Conservation (phyloP, 169 alveolate genomes). For the Hepatocystis sp. region DNA sequence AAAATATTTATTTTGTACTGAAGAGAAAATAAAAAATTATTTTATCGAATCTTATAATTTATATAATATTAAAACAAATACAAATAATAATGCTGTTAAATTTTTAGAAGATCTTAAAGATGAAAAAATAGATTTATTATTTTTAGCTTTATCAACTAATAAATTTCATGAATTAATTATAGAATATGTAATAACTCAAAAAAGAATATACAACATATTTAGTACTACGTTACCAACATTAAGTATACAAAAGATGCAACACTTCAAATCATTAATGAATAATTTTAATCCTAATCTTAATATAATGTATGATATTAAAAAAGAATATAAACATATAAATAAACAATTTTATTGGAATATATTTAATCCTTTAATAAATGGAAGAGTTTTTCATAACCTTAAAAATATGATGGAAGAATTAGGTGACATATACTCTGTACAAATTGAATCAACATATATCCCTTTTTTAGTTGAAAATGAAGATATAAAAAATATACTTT, state of each 20-base stretch:
- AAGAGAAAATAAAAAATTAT: slow-evolving; percentile 29
- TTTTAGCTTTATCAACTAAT: slow-evolving; percentile 47
- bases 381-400: slow-evolving; percentile 46
- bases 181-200: slow-evolving; percentile 53
- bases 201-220: slow-evolving; percentile 27
- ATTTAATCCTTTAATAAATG: slow-evolving; percentile 40
- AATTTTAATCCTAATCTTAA: slow-evolving; percentile 26
- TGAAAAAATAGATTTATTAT: slow-evolving; percentile 33
- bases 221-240: slow-evolving; percentile 58
- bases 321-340: slow-evolving; percentile 37
- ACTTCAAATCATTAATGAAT: slow-evolving; percentile 14
- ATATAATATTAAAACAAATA: slow-evolving; percentile 25
- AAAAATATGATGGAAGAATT: slow-evolving; percentile 27
- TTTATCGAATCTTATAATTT: slow-evolving; percentile 33
- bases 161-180: slow-evolving; percentile 30
- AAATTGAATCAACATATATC: slow-evolving; percentile 50
- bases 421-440: slow-evolving; percentile 51
- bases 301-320: slow-evolving; percentile 49
- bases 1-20: slow-evolving; percentile 51
- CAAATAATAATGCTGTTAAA: slow-evolving; percentile 12
- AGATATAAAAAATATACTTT: slow-evolving; percentile 23
- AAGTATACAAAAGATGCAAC: slow-evolving; percentile 9
- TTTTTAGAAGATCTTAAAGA: slow-evolving; percentile 22
- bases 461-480: slow-evolving; percentile 54
- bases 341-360: slow-evolving; percentile 73